phyloP scores from a whole-genome alignment of 495 filamentous ascomycete genomes.

The Penicillium subrubescens region DNA sequence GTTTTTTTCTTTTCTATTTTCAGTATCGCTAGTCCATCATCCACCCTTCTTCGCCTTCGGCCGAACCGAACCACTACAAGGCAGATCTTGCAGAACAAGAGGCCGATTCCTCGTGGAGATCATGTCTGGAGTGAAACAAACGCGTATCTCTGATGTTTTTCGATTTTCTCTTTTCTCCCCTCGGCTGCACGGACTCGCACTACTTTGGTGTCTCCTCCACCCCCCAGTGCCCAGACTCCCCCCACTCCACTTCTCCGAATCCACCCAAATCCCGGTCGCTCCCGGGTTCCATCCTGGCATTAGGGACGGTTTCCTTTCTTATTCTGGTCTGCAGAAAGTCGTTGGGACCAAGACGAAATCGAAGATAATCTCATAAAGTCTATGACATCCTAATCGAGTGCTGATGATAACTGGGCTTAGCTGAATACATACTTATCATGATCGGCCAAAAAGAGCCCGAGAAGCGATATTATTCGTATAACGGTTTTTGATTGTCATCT shows the following conservation, averaged over 20 bases:
- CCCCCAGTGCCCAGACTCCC: conserved; percentile 11
- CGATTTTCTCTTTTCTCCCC: not conserved
- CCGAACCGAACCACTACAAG: conserved; percentile 9
- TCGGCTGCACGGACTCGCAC: conserved; percentile 43
- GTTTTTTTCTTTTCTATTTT: not conserved
- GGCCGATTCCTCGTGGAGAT: conserved; percentile 9
- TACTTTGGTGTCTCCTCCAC: not conserved
- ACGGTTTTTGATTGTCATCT: not conserved
- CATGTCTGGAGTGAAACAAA: conserved; percentile 39
- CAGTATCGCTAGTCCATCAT: not conserved
- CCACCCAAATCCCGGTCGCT: conserved; percentile 38
- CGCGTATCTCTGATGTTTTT: conserved; percentile 29
- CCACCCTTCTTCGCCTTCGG: conserved; percentile 4
- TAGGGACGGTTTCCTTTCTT: not conserved
- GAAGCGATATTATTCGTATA: not conserved
- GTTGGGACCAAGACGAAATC: not conserved
- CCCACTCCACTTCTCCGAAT: conserved; percentile 24
- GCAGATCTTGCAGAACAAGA: not conserved
- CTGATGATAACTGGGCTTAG: not conserved
- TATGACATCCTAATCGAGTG: not conserved
- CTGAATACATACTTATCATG: not conserved
- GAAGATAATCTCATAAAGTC: not conserved
- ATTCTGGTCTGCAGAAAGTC: conserved; percentile 4
- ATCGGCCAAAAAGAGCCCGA: not conserved
- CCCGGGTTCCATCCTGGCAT: conserved; percentile 22